Conservation (phyloP, 768 basidiomycete species). For the Udeniomyces megalosporus region DNA sequence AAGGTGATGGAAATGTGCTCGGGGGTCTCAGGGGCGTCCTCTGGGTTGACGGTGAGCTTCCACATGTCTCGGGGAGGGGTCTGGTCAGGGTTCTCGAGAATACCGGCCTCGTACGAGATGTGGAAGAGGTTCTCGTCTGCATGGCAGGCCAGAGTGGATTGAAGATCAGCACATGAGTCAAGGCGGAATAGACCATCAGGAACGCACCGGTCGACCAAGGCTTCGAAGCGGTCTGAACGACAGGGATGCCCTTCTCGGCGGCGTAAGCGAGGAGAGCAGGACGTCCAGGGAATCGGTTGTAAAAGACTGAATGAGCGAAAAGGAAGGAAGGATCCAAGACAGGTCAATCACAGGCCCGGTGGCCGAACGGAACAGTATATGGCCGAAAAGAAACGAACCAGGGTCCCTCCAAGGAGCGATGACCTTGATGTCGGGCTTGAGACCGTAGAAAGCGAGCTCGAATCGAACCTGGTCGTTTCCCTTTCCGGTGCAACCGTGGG, state of each 20-base stretch:
- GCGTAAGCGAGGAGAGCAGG: constrained; percentile 84
- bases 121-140: constrained; percentile 95
- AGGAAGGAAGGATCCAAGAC: neutral
- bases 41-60: constrained; percentile 79
- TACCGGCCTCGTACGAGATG: constrained; percentile 98
- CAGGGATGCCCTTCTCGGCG: constrained; percentile 71
- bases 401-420: constrained; percentile 96
- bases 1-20: constrained; percentile 77
- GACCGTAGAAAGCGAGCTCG: constrained; percentile 95
- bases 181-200: too few species aligned
- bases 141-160: neutral
- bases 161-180: too few species aligned
- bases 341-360: neutral
- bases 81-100: constrained; percentile 88
- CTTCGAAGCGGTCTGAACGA: constrained; percentile 85
- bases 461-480: constrained; percentile 99
- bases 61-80: constrained; percentile 97
- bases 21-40: constrained; percentile 60
- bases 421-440: constrained; percentile 97
- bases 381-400: constrained; percentile 35
- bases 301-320: constrained; percentile 51
- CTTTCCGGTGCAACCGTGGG: constrained; percentile 98
- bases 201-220: constrained; percentile 75
- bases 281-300: constrained; percentile 91
- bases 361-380: too few species aligned